phyloP scores from a whole-genome alignment of 148 eudicot genomes.

The Drosera capensis region DNA sequence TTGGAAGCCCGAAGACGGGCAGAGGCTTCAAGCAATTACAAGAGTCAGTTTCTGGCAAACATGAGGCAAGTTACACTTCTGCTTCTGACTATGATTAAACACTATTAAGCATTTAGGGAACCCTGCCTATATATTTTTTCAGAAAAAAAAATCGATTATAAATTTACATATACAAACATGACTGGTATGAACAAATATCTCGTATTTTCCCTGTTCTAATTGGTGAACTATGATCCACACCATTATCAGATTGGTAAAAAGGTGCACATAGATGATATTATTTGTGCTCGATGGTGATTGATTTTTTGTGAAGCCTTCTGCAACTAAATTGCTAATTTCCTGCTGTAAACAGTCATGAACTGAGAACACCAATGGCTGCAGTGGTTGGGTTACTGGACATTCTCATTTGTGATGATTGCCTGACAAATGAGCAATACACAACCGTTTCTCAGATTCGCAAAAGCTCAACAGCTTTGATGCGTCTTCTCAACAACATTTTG shows the following conservation, averaged over 20 bases:
- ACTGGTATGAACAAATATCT: too few species aligned
- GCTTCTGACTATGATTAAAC: neutral
- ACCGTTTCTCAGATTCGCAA: constrained; percentile 78
- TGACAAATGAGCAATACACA: constrained; percentile 74
- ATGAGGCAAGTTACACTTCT: constrained; percentile 50
- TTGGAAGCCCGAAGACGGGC: constrained; percentile 91
- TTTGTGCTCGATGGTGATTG: too few species aligned
- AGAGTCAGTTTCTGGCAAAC: constrained; percentile 94
- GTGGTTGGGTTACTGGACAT: constrained; percentile 94
- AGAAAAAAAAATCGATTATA: too few species aligned
- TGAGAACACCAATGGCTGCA: constrained; percentile 99
- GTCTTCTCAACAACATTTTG: constrained; percentile 91
- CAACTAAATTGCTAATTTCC: constrained; percentile 4
- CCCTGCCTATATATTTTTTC: too few species aligned
- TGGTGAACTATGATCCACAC: too few species aligned
- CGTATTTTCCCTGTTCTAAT: too few species aligned
- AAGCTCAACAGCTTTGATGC: constrained; percentile 81
- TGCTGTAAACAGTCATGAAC: constrained; percentile 63
- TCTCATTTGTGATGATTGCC: constrained; percentile 68
- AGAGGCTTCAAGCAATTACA: constrained; percentile 95
- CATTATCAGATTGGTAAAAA: too few species aligned
- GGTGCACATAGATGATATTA: too few species aligned
- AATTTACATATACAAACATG: too few species aligned
- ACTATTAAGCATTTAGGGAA: too few species aligned
- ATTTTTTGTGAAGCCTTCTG: too few species aligned